Percentiles rank a stretch among this genome's conserved stretches.
These are phyloP conservation scores for Scheffersomyces cryptocercus DNA, from an alignment of 1,139 yeast species.

Conservation along the genomic window DNA sequence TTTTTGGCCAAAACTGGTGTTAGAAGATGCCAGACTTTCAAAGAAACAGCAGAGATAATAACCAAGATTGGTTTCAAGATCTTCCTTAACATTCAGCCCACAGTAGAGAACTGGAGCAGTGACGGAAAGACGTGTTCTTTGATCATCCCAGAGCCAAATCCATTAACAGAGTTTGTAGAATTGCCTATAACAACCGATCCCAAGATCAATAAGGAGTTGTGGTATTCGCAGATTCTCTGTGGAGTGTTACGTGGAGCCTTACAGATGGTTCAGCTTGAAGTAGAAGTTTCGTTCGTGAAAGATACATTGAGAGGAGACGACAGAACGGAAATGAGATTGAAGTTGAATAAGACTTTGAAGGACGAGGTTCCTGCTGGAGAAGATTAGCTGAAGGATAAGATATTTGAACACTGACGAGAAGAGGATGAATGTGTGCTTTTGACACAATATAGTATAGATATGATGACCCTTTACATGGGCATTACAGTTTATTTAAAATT, in stretches of 20 bases:
- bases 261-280: constrained; percentile 95
- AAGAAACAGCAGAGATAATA: constrained; percentile 86
- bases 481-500: too few relatives aligned
- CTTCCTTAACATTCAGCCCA: constrained; percentile 81
- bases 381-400: constrained; percentile 45
- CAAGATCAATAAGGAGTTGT: constrained; percentile 68
- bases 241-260: constrained; percentile 91
- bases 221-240: constrained; percentile 90
- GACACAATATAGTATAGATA: too few relatives aligned
- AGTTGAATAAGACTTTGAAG: constrained; percentile 69
- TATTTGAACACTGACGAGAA: too few relatives aligned
- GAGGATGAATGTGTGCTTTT: too few relatives aligned
- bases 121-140: constrained; percentile 78
- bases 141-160: constrained; percentile 72
- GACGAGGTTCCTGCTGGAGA: constrained; percentile 98
- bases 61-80: constrained; percentile 87
- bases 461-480: too few relatives aligned
- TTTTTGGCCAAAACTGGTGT: constrained; percentile 84
- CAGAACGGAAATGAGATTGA: constrained; percentile 74
- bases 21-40: constrained; percentile 76
- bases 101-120: constrained; percentile 71
- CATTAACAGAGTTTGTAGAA: constrained; percentile 93
- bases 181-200: constrained; percentile 67
- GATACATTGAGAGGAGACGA: constrained; percentile 86
- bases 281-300: constrained; percentile 76